Base-by-base conservation (phyloP, 108 stramenopile species). In the Skeletonema potamos region DNA sequence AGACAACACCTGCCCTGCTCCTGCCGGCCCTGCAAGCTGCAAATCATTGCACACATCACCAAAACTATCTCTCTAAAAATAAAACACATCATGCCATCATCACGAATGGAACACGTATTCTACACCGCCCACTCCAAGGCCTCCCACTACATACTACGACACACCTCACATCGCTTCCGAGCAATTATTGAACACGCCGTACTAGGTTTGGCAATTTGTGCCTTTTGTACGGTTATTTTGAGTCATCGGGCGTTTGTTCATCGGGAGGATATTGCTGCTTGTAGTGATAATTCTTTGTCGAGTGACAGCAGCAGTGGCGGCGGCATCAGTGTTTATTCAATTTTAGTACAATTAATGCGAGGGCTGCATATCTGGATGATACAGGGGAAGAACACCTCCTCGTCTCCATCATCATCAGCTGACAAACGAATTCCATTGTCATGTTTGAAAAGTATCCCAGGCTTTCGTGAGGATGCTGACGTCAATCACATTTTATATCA, bases 31-130 rank as follows among this genome's bases (percentile, higher is more conserved):
- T n/a, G n/a, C n/a, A n/a, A n/a, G n/a, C n/a, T n/a, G n/a, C n/a
- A n/a, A n/a, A n/a, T n/a, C n/a, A n/a, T n/a, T n/a, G n/a, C 0
- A 41, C 39, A 41, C 8, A 41, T 13, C 39, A 48, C 7, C 22
- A 51, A 32, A 74, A 51, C 11, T 60, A 37, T 3, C 20, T 1
- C 4, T 18, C 2, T 30, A 46, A 61, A 34, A 34, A 34, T 7
- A 34, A 34, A 34, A 34, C 7, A 34, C 26, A 73, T 15, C 18
- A 64, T 68, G 73, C 28, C 66, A n/a, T 70, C 57, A 7, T 48
- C 66, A 5, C 76, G 74, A 37, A 88, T 92, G 87, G 90, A 91
- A 81, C 83, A 88, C 63, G 88, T 89, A 36, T 79, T 87, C 58
- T 92, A 84, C 66, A 62, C 83, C 36, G 76, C 89, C 54, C 92